Evolutionary conservation across 1,284 basidiomycete genomes (phyloP).

Genomic region (Pseudozyma sp.): DNA sequence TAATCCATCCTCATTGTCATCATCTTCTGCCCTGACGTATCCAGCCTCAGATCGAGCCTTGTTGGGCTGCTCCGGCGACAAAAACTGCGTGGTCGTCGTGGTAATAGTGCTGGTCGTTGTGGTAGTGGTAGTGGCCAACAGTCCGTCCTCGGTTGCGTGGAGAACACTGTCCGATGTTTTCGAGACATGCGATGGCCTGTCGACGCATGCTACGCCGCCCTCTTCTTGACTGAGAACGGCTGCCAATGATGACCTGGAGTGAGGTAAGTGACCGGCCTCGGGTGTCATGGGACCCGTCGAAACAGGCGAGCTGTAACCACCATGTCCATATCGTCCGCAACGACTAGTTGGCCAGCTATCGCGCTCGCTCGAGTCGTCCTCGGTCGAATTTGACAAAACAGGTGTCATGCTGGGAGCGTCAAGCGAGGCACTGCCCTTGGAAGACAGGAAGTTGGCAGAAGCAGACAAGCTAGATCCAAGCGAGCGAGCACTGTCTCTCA

Average conservation of each 20-base stretch:
- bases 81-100: slow-evolving; percentile 18
- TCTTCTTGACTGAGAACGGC: slow-evolving; percentile 13
- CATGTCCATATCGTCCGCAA: slow-evolving; percentile 5
- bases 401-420: slow-evolving; percentile 35
- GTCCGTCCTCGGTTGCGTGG: slow-evolving; percentile 17
- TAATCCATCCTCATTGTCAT: background rate
- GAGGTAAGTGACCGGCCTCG: slow-evolving; percentile 3
- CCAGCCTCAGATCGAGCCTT: slow-evolving; percentile 24
- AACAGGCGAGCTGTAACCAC: slow-evolving; percentile 15
- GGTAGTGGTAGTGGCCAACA: slow-evolving; percentile 44
- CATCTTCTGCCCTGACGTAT: background rate
- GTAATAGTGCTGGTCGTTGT: slow-evolving; percentile 40
- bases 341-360: slow-evolving; percentile 58
- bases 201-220: slow-evolving; percentile 2
- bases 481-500: slow-evolving; percentile 10
- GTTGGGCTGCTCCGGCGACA: slow-evolving; percentile 4
- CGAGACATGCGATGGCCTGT: slow-evolving; percentile 23
- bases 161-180: slow-evolving; percentile 37
- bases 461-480: slow-evolving; percentile 11
- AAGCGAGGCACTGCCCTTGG: slow-evolving; percentile 5
- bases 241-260: slow-evolving; percentile 13
- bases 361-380: slow-evolving; percentile 44
- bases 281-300: slow-evolving; percentile 32
- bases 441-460: slow-evolving; percentile 6
- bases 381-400: slow-evolving; percentile 17